Evolutionary conservation across 2,329 filamentous ascomycete genomes (phyloP).

Genomic region (Stachybotrys echinatus): DNA sequence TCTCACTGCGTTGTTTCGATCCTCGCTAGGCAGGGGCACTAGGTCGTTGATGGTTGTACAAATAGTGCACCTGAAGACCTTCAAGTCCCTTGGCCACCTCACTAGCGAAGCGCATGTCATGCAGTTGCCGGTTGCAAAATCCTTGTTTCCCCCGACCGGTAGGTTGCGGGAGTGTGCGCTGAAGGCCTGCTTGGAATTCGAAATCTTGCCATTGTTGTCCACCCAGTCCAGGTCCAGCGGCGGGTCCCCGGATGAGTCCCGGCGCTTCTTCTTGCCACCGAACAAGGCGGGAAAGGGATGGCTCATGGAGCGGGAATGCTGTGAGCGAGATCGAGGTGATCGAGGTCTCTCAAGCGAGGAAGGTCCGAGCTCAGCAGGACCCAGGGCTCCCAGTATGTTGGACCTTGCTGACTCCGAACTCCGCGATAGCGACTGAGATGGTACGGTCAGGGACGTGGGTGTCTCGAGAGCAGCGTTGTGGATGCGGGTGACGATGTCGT

Average conservation of each 20-base stretch:
- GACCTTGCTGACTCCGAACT: background rate
- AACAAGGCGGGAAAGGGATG: constrained; percentile 75
- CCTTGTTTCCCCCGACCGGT: constrained; percentile 35
- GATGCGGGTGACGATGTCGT: background rate
- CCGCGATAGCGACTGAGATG: background rate
- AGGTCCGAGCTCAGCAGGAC: background rate
- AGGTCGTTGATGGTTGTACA: constrained; percentile 84
- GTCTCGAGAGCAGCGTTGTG: background rate
- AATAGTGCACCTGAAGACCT: constrained; percentile 75
- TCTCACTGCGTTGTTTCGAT: constrained; percentile 11
- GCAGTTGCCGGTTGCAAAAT: constrained; percentile 67
- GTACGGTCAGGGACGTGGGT: background rate
- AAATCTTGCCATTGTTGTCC: constrained; percentile 21
- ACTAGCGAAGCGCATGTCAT: constrained; percentile 82
- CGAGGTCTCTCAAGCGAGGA: background rate
- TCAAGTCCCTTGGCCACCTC: constrained; percentile 69
- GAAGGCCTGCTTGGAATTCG: constrained; percentile 12
- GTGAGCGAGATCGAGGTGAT: constrained; percentile 6
- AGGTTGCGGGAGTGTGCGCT: constrained; percentile 27
- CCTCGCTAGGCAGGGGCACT: constrained; percentile 14
- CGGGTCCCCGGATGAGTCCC: constrained; percentile 28
- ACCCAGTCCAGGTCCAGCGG: constrained; percentile 24
- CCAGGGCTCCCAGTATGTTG: background rate
- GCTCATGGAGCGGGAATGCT: constrained; percentile 60
- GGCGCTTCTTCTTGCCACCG: constrained; percentile 51